Evolutionary conservation across 768 basidiomycete genomes (phyloP), one percentile per base, ranked within the genome.

Genomic region (Pleurotus tuoliensis): DNA sequence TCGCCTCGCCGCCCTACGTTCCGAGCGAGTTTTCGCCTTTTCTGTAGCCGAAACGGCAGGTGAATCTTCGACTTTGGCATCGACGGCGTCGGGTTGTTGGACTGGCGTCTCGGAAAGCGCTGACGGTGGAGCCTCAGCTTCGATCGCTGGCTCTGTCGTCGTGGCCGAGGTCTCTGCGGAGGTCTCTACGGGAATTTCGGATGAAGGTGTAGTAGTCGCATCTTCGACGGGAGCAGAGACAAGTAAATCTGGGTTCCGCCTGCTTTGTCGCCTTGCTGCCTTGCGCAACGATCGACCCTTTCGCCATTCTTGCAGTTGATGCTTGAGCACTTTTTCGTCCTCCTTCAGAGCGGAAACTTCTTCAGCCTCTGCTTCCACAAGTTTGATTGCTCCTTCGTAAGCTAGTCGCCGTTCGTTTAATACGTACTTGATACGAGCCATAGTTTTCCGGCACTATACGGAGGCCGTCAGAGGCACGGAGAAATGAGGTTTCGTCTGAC

Each of bases 341-440:
- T 66, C 59, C 16, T 62, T 60, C 25, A 51, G 52, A 25, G 47
- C 49, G 37, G 63, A 59, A 2, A 52, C 63, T 44, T 67, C 70
- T 48, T 71, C 67, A 41, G 61, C 62, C 59, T 77, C 68, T 51
- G 61, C 60, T 54, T 76, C 71, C 0, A 71, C 71, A 16, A 83
- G 68, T 59, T 73, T 65, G 27, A 78, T 52, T 7, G 92, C 92
- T 9, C 87, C 83, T 59, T 90, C 83, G 59, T 93, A 90, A 7
- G 92, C 92, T 20, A 92, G 68, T 45, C 94, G 81, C 37, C 97
- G 87, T 67, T 98, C 95, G 66, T 93, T 93, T 48, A 98, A 76
- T 18, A 98, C 86, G 57, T 82, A 85, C 70, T 98, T 98, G 70
- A 98, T 93, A 16, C 92, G 86, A n/a, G 92, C 93, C 94, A 97